Percentiles rank a stretch among this genome's conserved stretches.
phyloP scores from a whole-genome alignment of 192 early-diverging fungal species.

The Coemansia sp. region DNA sequence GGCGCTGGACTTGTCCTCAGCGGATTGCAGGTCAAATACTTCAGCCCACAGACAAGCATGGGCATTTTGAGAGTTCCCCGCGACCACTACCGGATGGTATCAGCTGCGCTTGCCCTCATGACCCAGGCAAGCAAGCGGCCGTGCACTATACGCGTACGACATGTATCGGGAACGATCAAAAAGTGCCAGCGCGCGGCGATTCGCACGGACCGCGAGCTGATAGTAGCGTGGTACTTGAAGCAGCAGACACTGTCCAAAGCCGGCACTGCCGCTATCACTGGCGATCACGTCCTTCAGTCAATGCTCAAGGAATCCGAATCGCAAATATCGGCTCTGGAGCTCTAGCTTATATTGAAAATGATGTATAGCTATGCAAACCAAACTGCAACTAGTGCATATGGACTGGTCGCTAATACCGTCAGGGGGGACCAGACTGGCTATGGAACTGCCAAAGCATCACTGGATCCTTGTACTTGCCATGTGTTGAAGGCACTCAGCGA shows the following conservation, averaged over 20 bases:
- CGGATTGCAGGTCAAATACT: constrained; percentile 45
- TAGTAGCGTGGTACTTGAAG: constrained; percentile 28
- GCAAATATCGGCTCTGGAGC: constrained; percentile 39
- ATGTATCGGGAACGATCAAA: constrained; percentile 53
- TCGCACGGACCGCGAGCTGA: constrained; percentile 34
- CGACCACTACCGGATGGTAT: constrained; percentile 50
- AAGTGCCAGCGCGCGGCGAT: constrained; percentile 49
- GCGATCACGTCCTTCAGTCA: constrained; percentile 4
- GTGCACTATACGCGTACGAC: constrained; percentile 32
- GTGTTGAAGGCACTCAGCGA: constrained; percentile 6
- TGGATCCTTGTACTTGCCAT: neutral
- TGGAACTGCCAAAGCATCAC: neutral
- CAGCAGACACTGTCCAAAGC: constrained; percentile 19
- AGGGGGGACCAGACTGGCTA: neutral
- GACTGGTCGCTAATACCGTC: neutral
- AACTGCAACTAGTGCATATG: neutral
- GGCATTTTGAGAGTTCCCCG: constrained; percentile 46
- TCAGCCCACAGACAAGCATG: constrained; percentile 30
- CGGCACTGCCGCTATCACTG: neutral
- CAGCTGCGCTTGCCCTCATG: constrained; percentile 19
- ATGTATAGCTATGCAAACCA: too few species aligned
- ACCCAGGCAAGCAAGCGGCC: constrained; percentile 23
- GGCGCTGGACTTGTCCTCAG: constrained; percentile 31
- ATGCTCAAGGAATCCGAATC: constrained; percentile 45
- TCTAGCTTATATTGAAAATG: too few species aligned